These are phyloP conservation scores for Lecanoromycetidae sp. DNA, from an alignment of 2,329 filamentous ascomycete species.

Conservation along the genomic window DNA sequence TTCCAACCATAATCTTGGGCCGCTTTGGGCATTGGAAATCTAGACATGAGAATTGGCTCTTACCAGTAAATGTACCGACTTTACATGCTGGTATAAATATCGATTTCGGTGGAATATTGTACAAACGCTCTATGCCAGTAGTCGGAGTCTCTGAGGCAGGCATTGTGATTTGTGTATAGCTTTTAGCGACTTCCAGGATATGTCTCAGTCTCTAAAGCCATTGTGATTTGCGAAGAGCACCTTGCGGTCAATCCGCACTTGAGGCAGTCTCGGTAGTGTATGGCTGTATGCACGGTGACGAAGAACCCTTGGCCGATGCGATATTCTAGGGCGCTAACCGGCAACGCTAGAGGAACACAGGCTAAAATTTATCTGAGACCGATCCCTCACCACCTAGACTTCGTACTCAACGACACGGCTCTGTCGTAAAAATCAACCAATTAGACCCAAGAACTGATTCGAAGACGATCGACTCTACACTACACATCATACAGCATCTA, in stretches of 20 bases:
- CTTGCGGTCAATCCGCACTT: too few relatives aligned
- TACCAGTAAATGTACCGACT: conserved; percentile 10
- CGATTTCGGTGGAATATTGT: background rate
- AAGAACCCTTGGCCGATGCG: background rate
- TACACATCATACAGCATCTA: conserved; percentile 8
- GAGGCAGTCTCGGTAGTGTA: too few relatives aligned
- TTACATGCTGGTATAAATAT: conserved; percentile 5
- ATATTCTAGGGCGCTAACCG: conserved; percentile 5
- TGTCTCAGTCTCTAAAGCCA: too few relatives aligned
- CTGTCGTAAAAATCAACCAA: background rate
- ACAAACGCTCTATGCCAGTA: too few relatives aligned
- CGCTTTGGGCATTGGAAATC: too few relatives aligned
- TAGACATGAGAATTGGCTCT: too few relatives aligned
- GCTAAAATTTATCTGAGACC: conserved; percentile 7
- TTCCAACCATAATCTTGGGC: too few relatives aligned
- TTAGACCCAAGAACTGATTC: too few relatives aligned
- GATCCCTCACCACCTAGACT: background rate
- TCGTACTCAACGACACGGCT: background rate
- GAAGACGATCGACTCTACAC: background rate
- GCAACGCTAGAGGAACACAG: conserved; percentile 9
- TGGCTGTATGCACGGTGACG: conserved; percentile 7
- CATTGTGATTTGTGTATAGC: too few relatives aligned
- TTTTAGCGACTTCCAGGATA: too few relatives aligned
- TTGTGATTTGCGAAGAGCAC: too few relatives aligned
- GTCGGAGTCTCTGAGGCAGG: too few relatives aligned